phyloP scores from a whole-genome alignment of 371 early-diverging fungal genomes.

The Mucor racemosus region DNA sequence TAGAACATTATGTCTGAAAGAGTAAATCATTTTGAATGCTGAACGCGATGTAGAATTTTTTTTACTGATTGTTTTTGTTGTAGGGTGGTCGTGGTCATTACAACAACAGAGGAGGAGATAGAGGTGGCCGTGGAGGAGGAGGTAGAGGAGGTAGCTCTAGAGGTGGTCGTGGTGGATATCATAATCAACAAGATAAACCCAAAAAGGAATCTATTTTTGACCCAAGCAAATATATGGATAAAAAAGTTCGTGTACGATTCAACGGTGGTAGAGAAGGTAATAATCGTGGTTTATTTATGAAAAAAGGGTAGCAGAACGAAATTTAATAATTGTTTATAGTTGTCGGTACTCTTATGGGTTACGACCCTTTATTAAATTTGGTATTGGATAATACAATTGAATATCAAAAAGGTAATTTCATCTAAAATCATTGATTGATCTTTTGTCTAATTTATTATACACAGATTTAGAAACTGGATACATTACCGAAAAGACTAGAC shows the following conservation, averaged over 20 bases:
- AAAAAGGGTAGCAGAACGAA: not conserved
- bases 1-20: slow-evolving; percentile 27
- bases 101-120: slow-evolving; percentile 45
- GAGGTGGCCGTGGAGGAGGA: slow-evolving; percentile 57
- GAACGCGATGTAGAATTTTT: not conserved
- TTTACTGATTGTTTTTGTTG: not conserved
- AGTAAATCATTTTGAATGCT: slow-evolving; percentile 10
- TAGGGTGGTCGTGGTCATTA: slow-evolving; percentile 33
- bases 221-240: slow-evolving; percentile 90
- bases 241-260: slow-evolving; percentile 90
- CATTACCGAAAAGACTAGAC: slow-evolving; percentile 2
- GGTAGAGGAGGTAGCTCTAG: slow-evolving; percentile 55
- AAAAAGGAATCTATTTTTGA: slow-evolving; percentile 92
- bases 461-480: slow-evolving; percentile 11
- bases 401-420: slow-evolving; percentile 66
- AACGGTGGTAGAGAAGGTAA: slow-evolving; percentile 94
- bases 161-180: slow-evolving; percentile 44
- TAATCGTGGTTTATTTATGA: not conserved
- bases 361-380: slow-evolving; percentile 90
- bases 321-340: slow-evolving; percentile 53
- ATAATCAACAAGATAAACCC: slow-evolving; percentile 61
- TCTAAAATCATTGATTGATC: not conserved
- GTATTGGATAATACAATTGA: slow-evolving; percentile 94
- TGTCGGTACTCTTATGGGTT: slow-evolving; percentile 89
- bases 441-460: not conserved